Conservation (phyloP, 257 asterid species). For the Solanum appendiculatum region DNA sequence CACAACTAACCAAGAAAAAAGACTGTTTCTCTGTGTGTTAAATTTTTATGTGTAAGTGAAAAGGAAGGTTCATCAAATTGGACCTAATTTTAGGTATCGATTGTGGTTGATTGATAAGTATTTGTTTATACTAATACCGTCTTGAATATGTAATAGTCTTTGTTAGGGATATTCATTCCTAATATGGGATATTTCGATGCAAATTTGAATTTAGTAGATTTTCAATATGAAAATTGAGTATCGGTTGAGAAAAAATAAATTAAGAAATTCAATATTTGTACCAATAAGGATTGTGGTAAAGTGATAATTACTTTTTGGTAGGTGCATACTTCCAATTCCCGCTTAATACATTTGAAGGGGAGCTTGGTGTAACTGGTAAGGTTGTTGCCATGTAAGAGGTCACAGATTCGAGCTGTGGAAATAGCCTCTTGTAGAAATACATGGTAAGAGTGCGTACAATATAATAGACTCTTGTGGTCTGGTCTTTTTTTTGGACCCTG, state of each 20-base stretch:
- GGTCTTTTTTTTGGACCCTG: too few relatives aligned
- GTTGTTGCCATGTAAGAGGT: not conserved
- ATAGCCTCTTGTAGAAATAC: too few relatives aligned
- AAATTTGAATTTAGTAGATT: not conserved
- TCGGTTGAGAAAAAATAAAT: not conserved
- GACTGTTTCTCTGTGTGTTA: not conserved
- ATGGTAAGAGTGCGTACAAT: too few relatives aligned
- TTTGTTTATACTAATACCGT: fast-evolving
- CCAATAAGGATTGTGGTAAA: not conserved
- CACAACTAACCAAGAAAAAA: not conserved
- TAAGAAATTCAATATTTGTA: not conserved
- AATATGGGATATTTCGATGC: not conserved
- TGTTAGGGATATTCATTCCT: not conserved
- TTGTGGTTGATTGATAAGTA: not conserved
- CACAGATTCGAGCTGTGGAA: fast-evolving
- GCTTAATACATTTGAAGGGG: not conserved
- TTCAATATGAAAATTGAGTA: not conserved
- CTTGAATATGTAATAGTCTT: not conserved
- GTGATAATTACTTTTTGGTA: too few relatives aligned
- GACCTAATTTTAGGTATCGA: not conserved
- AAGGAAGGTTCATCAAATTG: not conserved
- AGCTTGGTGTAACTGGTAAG: too few relatives aligned
- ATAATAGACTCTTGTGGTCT: too few relatives aligned
- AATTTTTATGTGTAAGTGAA: not conserved
- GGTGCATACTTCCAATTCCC: not conserved